These are phyloP conservation scores for Hypoxylon perforatum DNA, from an alignment of 495 filamentous ascomycete genomes.

Conservation along the genomic window DNA sequence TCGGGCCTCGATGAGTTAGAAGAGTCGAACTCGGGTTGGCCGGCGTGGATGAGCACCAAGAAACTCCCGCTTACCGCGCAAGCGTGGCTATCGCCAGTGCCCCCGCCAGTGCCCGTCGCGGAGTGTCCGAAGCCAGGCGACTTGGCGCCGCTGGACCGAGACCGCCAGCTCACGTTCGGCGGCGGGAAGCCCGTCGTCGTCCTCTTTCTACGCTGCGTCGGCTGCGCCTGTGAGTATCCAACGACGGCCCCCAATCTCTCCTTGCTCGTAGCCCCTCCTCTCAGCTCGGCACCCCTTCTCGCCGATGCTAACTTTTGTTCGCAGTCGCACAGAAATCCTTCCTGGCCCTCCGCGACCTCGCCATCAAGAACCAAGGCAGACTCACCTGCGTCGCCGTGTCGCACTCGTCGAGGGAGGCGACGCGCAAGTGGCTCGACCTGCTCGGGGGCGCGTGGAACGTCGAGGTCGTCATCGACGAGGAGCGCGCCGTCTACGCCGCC, in stretches of 20 bases:
- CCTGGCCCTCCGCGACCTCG: constrained; percentile 57
- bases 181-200: constrained; percentile 56
- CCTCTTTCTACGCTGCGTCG: constrained; percentile 66
- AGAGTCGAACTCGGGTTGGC: constrained; percentile 47
- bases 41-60: constrained; percentile 52
- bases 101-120: constrained; percentile 58
- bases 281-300: no score
- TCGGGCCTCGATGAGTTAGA: constrained; percentile 41
- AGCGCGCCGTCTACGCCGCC: constrained; percentile 60
- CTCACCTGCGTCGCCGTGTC: constrained; percentile 64
- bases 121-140: constrained; percentile 56
- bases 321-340: constrained; percentile 68
- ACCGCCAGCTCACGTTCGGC: constrained; percentile 54
- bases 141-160: constrained; percentile 58
- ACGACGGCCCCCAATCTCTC: constrained; percentile 9
- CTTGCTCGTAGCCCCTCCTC: constrained; percentile 3
- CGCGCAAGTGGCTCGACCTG: constrained; percentile 60
- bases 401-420: constrained; percentile 60
- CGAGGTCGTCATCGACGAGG: constrained; percentile 62
- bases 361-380: constrained; percentile 54
- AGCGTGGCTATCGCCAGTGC: constrained; percentile 58
- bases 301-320: no score
- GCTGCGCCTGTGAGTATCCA: constrained; percentile 65
- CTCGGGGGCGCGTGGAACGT: constrained; percentile 61
- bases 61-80: constrained; percentile 59